phyloP scores from a whole-genome alignment of 768 basidiomycete species.

The Tephrocybe sp. region DNA sequence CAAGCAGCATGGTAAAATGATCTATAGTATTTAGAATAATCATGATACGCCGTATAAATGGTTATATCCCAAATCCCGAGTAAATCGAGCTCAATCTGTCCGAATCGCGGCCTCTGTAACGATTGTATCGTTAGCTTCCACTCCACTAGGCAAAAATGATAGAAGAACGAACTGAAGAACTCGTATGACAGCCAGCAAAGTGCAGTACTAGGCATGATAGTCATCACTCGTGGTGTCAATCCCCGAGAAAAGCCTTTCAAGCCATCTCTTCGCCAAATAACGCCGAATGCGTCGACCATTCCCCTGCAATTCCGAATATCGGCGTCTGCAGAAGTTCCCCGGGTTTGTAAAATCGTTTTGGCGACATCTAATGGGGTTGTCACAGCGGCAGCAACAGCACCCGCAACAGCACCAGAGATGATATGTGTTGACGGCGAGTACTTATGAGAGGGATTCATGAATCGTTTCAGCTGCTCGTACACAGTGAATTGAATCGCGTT shows the following conservation, averaged over 20 bases:
- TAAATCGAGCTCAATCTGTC: constrained; percentile 29
- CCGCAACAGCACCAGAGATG: constrained; percentile 87
- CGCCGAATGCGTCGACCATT: constrained; percentile 83
- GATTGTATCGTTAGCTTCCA: constrained; percentile 6
- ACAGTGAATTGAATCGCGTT: constrained; percentile 97
- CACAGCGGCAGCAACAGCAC: constrained; percentile 91
- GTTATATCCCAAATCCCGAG: constrained; percentile 4
- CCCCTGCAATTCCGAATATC: constrained; percentile 84
- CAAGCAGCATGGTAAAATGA: constrained; percentile 13
- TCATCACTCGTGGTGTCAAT: constrained; percentile 86
- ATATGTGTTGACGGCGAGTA: constrained; percentile 97
- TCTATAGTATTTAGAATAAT: constrained; percentile 3
- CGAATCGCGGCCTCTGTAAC: constrained; percentile 65
- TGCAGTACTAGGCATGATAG: constrained; percentile 96
- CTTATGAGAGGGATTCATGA: constrained; percentile 79
- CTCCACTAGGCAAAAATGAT: constrained; percentile 8
- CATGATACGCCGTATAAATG: constrained; percentile 2
- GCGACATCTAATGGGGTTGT: constrained; percentile 97
- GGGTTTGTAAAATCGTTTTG: constrained; percentile 94
- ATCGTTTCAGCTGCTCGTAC: constrained; percentile 87
- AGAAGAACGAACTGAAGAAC: constrained; percentile 83
- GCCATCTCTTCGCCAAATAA: constrained; percentile 88
- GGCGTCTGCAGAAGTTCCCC: constrained; percentile 82
- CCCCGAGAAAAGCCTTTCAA: constrained; percentile 84
- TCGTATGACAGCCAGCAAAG: constrained; percentile 98